Conservation (phyloP, 2,329 filamentous ascomycete genomes). For the Didymellaceae sp. region DNA sequence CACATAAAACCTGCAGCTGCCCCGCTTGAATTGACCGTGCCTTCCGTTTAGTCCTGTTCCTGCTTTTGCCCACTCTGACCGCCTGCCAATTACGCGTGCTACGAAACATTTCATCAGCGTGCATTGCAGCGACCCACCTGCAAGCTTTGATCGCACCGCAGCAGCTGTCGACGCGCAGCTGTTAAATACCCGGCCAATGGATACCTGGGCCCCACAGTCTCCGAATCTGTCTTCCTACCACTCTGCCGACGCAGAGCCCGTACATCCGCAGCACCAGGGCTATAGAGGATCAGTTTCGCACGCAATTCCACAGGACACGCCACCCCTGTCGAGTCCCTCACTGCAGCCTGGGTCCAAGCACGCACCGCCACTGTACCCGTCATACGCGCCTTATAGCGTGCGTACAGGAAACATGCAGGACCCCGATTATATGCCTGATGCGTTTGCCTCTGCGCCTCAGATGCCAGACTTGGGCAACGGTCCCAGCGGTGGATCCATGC, state of each 20-base stretch:
- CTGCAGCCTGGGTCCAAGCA: conserved; percentile 13
- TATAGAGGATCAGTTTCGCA: conserved; percentile 47
- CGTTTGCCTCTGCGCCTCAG: conserved; percentile 30
- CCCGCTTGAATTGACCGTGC: conserved; percentile 9
- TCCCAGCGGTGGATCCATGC: conserved; percentile 33
- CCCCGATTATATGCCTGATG: conserved; percentile 47
- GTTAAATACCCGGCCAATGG: conserved; percentile 38
- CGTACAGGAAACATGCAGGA: conserved; percentile 42
- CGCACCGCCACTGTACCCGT: conserved; percentile 20
- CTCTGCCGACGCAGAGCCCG: conserved; percentile 46
- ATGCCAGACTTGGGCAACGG: conserved; percentile 31
- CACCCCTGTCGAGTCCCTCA: conserved; percentile 25
- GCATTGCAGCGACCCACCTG: conserved; percentile 15
- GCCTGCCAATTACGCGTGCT: conserved; percentile 6
- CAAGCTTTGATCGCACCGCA: conserved; percentile 26
- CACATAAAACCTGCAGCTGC: conserved; percentile 14
- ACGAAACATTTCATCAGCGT: conserved; percentile 12
- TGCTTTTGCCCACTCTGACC: conserved; percentile 15
- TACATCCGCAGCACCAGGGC: conserved; percentile 47
- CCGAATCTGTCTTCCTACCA: conserved; percentile 58
- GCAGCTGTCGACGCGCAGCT: conserved; percentile 8
- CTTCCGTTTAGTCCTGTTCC: conserved; percentile 14
- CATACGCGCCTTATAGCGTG: conserved; percentile 39
- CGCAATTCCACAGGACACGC: conserved; percentile 29
- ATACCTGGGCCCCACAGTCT: conserved; percentile 50